Conservation (phyloP, 495 filamentous ascomycete genomes). For the Talaromyces nanjingensis region DNA sequence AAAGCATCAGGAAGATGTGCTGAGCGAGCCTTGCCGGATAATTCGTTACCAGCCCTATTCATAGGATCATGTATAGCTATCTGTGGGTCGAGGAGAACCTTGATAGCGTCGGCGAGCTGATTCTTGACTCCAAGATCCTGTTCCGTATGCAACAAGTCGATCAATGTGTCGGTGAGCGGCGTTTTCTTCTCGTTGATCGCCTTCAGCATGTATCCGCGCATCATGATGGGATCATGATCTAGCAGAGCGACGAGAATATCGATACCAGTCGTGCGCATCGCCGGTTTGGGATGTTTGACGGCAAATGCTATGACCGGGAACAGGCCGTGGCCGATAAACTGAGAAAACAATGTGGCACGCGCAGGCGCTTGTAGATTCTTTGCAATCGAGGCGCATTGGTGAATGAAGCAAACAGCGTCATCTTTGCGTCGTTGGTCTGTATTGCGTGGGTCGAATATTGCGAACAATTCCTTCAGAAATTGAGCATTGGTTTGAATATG, state of each 20-base stretch:
- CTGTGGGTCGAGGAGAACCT: constrained; percentile 85
- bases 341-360: constrained; percentile 73
- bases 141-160: constrained; percentile 86
- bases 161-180: constrained; percentile 87
- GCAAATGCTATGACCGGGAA: constrained; percentile 89
- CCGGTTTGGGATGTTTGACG: constrained; percentile 72
- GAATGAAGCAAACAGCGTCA: constrained; percentile 91
- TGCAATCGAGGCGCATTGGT: constrained; percentile 89
- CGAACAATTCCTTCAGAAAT: constrained; percentile 85
- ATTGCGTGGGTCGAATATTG: constrained; percentile 66
- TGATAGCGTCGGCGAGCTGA: constrained; percentile 92
- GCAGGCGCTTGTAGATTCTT: constrained; percentile 85
- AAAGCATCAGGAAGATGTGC: constrained; percentile 74
- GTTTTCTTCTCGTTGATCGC: constrained; percentile 79
- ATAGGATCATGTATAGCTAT: constrained; percentile 55
- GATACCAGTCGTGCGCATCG: constrained; percentile 84
- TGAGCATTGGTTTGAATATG: constrained; percentile 72
- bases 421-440: constrained; percentile 69
- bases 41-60: constrained; percentile 62
- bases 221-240: constrained; percentile 91
- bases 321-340: constrained; percentile 82
- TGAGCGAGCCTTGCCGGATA: constrained; percentile 53
- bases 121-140: constrained; percentile 91
- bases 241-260: constrained; percentile 92
- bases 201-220: constrained; percentile 85